phyloP scores from a whole-genome alignment of 495 filamentous ascomycete genomes.

The Neohortaea acidophila region DNA sequence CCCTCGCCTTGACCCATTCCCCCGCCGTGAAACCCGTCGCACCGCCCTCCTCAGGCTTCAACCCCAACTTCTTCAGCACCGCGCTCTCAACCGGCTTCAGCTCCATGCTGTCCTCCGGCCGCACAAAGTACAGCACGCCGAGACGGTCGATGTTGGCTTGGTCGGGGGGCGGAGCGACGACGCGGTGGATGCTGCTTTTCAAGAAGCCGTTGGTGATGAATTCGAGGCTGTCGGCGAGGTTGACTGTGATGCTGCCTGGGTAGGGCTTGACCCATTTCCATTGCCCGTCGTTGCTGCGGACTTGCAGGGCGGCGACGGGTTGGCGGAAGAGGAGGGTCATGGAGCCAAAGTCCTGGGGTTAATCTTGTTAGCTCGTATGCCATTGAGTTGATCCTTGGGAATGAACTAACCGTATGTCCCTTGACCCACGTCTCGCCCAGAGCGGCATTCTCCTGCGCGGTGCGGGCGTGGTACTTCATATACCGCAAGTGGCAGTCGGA shows the following conservation, averaged over 20 bases:
- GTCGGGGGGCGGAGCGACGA: conserved; percentile 17
- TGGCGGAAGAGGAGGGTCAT: conserved; percentile 41
- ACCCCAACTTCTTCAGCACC: neutral
- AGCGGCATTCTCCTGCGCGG: conserved; percentile 30
- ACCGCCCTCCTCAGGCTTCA: neutral
- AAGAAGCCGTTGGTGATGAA: conserved; percentile 15
- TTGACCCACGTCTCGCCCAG: conserved; percentile 28
- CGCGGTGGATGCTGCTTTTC: conserved; percentile 15
- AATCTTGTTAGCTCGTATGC: too few relatives aligned
- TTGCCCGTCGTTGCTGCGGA: conserved; percentile 19
- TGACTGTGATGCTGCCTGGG: conserved; percentile 14
- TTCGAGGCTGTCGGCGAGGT: conserved; percentile 18
- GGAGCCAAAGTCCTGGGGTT: conserved; percentile 38
- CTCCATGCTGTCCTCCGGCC: too few relatives aligned
- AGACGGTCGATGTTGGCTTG: conserved; percentile 16
- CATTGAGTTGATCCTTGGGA: too few relatives aligned
- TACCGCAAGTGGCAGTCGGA: conserved; percentile 34
- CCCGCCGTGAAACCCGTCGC: neutral
- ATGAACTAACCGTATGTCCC: conserved; percentile 38
- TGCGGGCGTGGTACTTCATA: conserved; percentile 36
- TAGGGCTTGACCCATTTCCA: conserved; percentile 20
- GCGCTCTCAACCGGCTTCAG: neutral
- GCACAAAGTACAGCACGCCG: conserved; percentile 20
- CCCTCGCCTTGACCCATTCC: neutral
- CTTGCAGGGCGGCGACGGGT: conserved; percentile 38